Conservation (phyloP, 2,329 filamentous ascomycete genomes). For the Orbilia javanica region DNA sequence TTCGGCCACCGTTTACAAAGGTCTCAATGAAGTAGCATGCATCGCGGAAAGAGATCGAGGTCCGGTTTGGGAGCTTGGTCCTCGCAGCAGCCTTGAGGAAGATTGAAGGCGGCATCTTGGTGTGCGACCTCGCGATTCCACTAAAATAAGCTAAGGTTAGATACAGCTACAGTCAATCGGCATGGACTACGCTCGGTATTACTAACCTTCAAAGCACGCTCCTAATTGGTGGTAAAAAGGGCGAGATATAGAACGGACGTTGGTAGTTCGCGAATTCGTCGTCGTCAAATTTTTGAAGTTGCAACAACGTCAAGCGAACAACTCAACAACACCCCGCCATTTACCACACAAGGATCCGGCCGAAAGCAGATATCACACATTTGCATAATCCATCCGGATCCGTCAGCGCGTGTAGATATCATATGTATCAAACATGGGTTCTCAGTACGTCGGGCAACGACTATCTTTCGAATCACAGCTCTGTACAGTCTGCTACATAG, state of each 20-base stretch:
- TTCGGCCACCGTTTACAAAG: slow-evolving; percentile 48
- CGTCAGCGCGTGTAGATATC: not conserved
- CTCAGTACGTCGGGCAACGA: slow-evolving; percentile 75
- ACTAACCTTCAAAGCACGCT: slow-evolving; percentile 9
- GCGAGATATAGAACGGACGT: slow-evolving; percentile 18
- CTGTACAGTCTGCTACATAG: slow-evolving; percentile 88
- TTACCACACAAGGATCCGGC: slow-evolving; percentile 18
- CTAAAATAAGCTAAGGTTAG: not conserved
- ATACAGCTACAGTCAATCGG: not conserved
- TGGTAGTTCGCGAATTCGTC: slow-evolving; percentile 26
- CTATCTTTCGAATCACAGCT: slow-evolving; percentile 81
- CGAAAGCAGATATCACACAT: slow-evolving; percentile 8
- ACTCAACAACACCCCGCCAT: slow-evolving; percentile 57
- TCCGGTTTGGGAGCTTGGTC: slow-evolving; percentile 45
- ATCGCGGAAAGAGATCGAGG: slow-evolving; percentile 51
- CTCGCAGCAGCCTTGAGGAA: slow-evolving; percentile 41
- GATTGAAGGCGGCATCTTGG: slow-evolving; percentile 42
- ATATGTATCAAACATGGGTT: slow-evolving; percentile 62
- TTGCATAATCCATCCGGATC: not conserved
- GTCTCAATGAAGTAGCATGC: slow-evolving; percentile 54
- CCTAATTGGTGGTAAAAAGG: slow-evolving; percentile 43
- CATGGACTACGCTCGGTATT: not conserved
- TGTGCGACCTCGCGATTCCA: not conserved
- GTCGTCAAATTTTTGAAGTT: slow-evolving; percentile 52
- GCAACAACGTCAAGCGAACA: slow-evolving; percentile 54